phyloP scores from a whole-genome alignment of 257 asterid species.

The Penstemon barbatus region DNA sequence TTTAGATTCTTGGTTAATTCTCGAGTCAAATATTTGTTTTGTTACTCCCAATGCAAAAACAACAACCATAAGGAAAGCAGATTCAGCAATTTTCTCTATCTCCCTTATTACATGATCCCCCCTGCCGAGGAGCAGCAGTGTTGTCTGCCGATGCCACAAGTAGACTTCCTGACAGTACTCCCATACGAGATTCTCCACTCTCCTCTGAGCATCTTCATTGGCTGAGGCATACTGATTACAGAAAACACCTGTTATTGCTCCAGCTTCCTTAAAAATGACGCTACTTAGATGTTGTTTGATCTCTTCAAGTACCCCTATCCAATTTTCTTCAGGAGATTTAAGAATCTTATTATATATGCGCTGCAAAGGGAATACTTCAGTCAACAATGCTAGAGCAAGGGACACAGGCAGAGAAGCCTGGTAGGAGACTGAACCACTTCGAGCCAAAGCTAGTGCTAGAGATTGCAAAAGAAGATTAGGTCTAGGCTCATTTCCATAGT shows the following conservation, averaged over 20 bases:
- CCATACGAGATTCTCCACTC: slow-evolving; percentile 75
- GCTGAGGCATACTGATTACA: slow-evolving; percentile 79
- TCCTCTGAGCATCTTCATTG: slow-evolving; percentile 50
- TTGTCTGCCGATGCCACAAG: slow-evolving; percentile 63
- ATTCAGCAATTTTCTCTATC: slow-evolving; percentile 82
- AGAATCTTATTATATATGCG: slow-evolving; percentile 48
- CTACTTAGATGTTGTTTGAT: slow-evolving; percentile 55
- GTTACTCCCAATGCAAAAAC: slow-evolving; percentile 82
- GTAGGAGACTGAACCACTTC: slow-evolving; percentile 66
- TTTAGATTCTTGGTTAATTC: slow-evolving; percentile 43
- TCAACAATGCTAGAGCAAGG: slow-evolving; percentile 62
- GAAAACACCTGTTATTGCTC: slow-evolving; percentile 71
- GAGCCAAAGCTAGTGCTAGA: slow-evolving; percentile 70
- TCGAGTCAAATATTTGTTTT: slow-evolving; percentile 56
- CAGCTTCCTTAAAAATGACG: slow-evolving; percentile 79
- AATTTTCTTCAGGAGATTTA: slow-evolving; percentile 38
- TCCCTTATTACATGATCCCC: slow-evolving; percentile 49
- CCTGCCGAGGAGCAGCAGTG: slow-evolving; percentile 49
- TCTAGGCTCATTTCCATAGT: slow-evolving; percentile 30
- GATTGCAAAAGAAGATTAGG: slow-evolving; percentile 56
- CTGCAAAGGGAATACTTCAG: slow-evolving; percentile 75
- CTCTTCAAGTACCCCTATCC: slow-evolving; percentile 41
- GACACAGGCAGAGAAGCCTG: slow-evolving; percentile 49
- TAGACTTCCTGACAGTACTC: slow-evolving; percentile 70
- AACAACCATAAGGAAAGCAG: slow-evolving; percentile 94